Percentiles rank a stretch among this genome's conserved stretches.
phyloP scores from a whole-genome alignment of 768 basidiomycete species.

The Agrocybe pediades region DNA sequence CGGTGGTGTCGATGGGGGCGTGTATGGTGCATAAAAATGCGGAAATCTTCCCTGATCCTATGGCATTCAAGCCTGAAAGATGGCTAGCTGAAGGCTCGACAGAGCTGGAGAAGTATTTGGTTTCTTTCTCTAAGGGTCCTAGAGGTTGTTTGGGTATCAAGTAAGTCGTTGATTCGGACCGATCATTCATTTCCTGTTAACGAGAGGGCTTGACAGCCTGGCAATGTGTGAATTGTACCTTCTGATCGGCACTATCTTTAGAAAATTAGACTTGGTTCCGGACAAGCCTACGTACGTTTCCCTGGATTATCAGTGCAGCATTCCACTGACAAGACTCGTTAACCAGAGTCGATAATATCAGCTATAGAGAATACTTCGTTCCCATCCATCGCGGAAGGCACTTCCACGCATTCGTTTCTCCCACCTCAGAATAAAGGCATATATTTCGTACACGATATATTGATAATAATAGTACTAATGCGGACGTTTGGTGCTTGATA shows the following conservation, averaged over 20 bases:
- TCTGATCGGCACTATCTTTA: slow-evolving; percentile 40
- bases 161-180: slow-evolving; percentile 24
- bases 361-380: slow-evolving; percentile 36
- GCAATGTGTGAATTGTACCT: slow-evolving; percentile 47
- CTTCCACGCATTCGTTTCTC: slow-evolving; percentile 29
- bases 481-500: too few relatives aligned
- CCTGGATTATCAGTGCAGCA: neutral
- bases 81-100: slow-evolving; percentile 38
- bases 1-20: slow-evolving; percentile 41
- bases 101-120: slow-evolving; percentile 41
- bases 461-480: neutral
- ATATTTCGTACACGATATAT: neutral
- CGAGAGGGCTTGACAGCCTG: slow-evolving; percentile 26
- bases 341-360: slow-evolving; percentile 30
- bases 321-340: neutral
- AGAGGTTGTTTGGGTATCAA: slow-evolving; percentile 47
- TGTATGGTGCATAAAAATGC: slow-evolving; percentile 40
- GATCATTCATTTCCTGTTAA: neutral
- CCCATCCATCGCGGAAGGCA: slow-evolving; percentile 34
- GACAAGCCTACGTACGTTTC: slow-evolving; percentile 32
- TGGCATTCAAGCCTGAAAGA: slow-evolving; percentile 40
- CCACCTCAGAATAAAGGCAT: slow-evolving; percentile 12
- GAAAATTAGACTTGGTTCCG: slow-evolving; percentile 34
- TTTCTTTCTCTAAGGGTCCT: slow-evolving; percentile 46
- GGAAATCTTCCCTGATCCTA: slow-evolving; percentile 41